Evolutionary conservation across 495 filamentous ascomycete genomes (phyloP).

Genomic region (Trichoderma orchidacearum): DNA sequence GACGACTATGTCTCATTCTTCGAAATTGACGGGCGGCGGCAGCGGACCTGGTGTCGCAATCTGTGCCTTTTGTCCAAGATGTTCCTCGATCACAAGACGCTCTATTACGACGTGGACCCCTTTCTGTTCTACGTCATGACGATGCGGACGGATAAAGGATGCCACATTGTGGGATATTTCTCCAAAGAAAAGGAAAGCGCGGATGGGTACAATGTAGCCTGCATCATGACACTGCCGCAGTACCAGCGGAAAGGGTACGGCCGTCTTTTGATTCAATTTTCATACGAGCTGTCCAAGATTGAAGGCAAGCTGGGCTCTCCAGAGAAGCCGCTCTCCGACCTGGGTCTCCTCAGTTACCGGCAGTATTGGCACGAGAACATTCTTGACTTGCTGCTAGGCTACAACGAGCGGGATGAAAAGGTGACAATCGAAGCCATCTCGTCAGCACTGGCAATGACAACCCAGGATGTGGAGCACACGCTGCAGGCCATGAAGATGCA

Average conservation of each 20-base stretch:
- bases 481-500: conserved; percentile 89
- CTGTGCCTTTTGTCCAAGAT: conserved; percentile 88
- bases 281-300: conserved; percentile 90
- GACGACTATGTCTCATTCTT: conserved; percentile 93
- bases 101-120: conserved; percentile 99
- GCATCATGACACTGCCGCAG: conserved; percentile 91
- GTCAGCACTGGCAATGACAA: conserved; percentile 76
- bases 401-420: conserved; percentile 44
- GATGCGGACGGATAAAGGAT: conserved; percentile 69
- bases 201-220: conserved; percentile 94
- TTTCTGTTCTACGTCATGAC: conserved; percentile 99
- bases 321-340: conserved; percentile 89
- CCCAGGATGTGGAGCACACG: conserved; percentile 86
- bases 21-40: conserved; percentile 91
- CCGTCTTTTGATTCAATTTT: conserved; percentile 88
- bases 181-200: conserved; percentile 96
- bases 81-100: conserved; percentile 96
- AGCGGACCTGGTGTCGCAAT: conserved; percentile 94
- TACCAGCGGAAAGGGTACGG: conserved; percentile 93
- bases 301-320: conserved; percentile 90
- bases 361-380: conserved; percentile 96
- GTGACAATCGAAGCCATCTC: conserved; percentile 74
- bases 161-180: conserved; percentile 92
- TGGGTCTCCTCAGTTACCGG: conserved; percentile 82
- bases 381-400: conserved; percentile 63